Evolutionary conservation across 140 eudicot genomes (phyloP).

Genomic region (Oenanthe javanica): DNA sequence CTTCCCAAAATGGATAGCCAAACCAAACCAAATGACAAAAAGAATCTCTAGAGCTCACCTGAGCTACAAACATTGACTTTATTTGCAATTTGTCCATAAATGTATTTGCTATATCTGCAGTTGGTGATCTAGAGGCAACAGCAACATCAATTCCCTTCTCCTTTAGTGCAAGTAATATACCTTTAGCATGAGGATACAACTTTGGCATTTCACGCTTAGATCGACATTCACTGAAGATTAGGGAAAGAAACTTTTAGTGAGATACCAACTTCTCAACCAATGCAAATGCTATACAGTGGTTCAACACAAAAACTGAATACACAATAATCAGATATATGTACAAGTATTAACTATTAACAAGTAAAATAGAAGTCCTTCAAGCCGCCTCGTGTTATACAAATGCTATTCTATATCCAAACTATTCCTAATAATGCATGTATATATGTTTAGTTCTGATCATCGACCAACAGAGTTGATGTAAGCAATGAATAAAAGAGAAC

Average conservation of each 20-base stretch:
- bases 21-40: background rate
- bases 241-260: background rate
- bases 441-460: too few relatives aligned
- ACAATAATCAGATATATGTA: too few relatives aligned
- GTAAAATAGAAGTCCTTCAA: too few relatives aligned
- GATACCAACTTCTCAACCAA: too few relatives aligned
- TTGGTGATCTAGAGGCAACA: slow-evolving; percentile 93
- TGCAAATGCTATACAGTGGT: background rate
- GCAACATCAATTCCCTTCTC: slow-evolving; percentile 80
- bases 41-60: slow-evolving; percentile 41
- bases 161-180: slow-evolving; percentile 67
- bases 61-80: slow-evolving; percentile 69
- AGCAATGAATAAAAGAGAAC: too few relatives aligned
- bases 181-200: slow-evolving; percentile 78
- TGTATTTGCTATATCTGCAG: slow-evolving; percentile 79
- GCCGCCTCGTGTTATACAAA: too few relatives aligned
- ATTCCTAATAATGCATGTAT: too few relatives aligned
- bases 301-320: background rate
- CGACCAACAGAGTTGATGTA: background rate
- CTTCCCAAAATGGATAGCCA: too few relatives aligned
- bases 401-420: too few relatives aligned
- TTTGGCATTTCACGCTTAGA: slow-evolving; percentile 77
- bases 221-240: slow-evolving; percentile 64
- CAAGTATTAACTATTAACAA: too few relatives aligned
- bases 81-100: slow-evolving; percentile 71